A percentile compares a stretch with the other conserved stretches of the same genome.
Conservation (phyloP, 306 rosid genomes). For the Lathyrus oleraceus region DNA sequence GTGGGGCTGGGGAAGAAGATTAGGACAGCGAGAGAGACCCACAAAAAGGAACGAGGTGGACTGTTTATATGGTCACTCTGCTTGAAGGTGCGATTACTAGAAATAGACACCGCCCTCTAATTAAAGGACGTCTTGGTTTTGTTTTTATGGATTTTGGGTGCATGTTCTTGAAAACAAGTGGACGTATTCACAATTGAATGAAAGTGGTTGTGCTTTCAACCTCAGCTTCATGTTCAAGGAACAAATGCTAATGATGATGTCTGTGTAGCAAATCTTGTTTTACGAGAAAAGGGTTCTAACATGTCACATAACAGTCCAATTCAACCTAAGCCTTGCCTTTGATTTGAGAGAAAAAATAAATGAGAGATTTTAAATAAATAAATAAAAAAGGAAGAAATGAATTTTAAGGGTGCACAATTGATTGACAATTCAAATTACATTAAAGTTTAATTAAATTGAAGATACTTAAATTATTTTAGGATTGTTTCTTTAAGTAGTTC, state of each 20-base stretch:
- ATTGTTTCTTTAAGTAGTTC: too few relatives aligned
- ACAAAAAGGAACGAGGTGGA: slow-evolving; percentile 29
- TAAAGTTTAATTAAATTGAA: too few relatives aligned
- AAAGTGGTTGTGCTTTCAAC: slow-evolving; percentile 33
- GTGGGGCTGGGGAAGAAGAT: slow-evolving; percentile 11
- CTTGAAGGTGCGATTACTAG: background rate
- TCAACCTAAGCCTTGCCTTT: too few relatives aligned
- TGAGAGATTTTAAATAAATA: too few relatives aligned
- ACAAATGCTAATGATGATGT: background rate
- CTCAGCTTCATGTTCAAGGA: slow-evolving; percentile 14
- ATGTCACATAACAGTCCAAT: too few relatives aligned
- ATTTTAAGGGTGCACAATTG: too few relatives aligned
- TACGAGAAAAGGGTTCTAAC: too few relatives aligned
- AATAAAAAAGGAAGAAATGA: too few relatives aligned
- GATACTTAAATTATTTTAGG: too few relatives aligned
- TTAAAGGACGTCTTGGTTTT: background rate
- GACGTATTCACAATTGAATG: slow-evolving; percentile 8
- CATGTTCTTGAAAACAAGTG: slow-evolving; percentile 1
- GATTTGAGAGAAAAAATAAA: too few relatives aligned
- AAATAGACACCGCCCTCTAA: slow-evolving; percentile 29
- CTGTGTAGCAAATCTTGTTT: background rate
- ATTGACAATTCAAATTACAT: too few relatives aligned
- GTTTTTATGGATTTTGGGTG: slow-evolving; percentile 19
- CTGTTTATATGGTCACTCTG: slow-evolving; percentile 16
- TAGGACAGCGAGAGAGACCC: slow-evolving; percentile 15